phyloP scores from a whole-genome alignment of 139 green algal species.

The Tetraselmis chui region DNA sequence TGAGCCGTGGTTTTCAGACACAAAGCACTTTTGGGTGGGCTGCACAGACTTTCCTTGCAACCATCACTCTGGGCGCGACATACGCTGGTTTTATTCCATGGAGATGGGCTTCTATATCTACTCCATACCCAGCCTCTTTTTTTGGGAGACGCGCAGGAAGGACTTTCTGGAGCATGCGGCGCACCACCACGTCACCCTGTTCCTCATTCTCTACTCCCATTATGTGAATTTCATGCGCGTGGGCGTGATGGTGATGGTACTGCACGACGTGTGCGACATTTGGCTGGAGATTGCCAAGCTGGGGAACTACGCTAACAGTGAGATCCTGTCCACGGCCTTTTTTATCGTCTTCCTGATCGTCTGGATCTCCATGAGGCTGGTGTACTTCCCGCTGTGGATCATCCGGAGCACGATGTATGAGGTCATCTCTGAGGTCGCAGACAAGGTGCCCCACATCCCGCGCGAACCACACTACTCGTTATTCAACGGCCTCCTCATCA shows the following conservation, averaged over 20 bases:
- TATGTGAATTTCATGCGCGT: conserved; percentile 61
- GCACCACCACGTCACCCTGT: conserved; percentile 74
- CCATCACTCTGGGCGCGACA: conserved; percentile 18
- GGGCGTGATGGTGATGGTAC: conserved; percentile 72
- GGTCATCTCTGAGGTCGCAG: conserved; percentile 18
- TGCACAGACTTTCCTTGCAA: conserved; percentile 59
- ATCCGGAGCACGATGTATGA: conserved; percentile 29
- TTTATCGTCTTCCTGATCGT: conserved; percentile 53
- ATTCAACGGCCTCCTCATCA: conserved; percentile 65
- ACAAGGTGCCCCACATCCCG: conserved; percentile 42
- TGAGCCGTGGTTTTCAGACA: conserved; percentile 41
- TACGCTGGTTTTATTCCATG: conserved; percentile 69
- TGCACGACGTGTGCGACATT: conserved; percentile 83
- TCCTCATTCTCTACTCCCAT: conserved; percentile 62
- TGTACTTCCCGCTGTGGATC: conserved; percentile 52
- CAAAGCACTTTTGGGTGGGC: conserved; percentile 46
- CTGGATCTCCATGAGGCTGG: conserved; percentile 58
- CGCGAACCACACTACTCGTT: conserved; percentile 69
- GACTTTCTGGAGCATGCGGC: conserved; percentile 70
- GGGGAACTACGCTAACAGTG: conserved; percentile 41
- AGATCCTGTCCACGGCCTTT: conserved; percentile 15
- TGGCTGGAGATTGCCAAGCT: conserved; percentile 84
- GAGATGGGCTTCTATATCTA: conserved; percentile 70
- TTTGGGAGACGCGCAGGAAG: conserved; percentile 68
- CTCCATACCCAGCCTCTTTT: conserved; percentile 37